Evolutionary conservation across 345 rosid species (phyloP).

Genomic region (Camelina hispida): DNA sequence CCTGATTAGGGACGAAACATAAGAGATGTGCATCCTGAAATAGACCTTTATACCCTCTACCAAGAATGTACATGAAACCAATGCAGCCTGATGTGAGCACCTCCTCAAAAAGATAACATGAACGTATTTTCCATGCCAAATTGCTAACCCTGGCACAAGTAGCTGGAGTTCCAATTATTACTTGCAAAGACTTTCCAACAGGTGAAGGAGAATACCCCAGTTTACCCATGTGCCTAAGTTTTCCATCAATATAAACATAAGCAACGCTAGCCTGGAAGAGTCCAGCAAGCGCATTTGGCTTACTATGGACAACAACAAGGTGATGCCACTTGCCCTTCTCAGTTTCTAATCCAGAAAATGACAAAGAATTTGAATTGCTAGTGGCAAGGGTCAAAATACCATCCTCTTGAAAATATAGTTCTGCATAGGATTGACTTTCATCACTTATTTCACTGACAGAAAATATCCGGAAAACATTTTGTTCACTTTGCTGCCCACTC

Average conservation of each 20-base stretch:
- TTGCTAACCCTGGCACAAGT: conserved; percentile 71
- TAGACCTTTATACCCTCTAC: conserved; percentile 91
- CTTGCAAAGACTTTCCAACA: conserved; percentile 82
- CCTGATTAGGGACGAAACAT: conserved; percentile 91
- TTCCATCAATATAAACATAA: conserved; percentile 86
- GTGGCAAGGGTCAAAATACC: conserved; percentile 89
- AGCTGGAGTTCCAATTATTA: conserved; percentile 78
- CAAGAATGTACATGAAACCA: conserved; percentile 92
- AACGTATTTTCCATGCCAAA: conserved; percentile 84
- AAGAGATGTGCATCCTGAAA: conserved; percentile 90
- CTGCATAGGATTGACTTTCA: conserved; percentile 70
- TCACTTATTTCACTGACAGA: conserved; percentile 75
- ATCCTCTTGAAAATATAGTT: conserved; percentile 88
- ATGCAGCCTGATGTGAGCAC: conserved; percentile 87
- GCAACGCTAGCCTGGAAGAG: conserved; percentile 95
- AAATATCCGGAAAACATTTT: conserved; percentile 66
- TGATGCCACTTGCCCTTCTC: conserved; percentile 97
- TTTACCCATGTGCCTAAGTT: conserved; percentile 86
- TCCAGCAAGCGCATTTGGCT: conserved; percentile 97
- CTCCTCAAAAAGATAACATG: conserved; percentile 96
- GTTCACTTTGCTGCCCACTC: conserved; percentile 57
- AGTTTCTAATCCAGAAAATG: conserved; percentile 86
- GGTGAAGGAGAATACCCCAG: conserved; percentile 96
- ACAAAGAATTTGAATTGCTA: conserved; percentile 78
- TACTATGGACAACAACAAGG: conserved; percentile 96